A percentile compares a stretch with the other conserved stretches of the same genome.
Evolutionary conservation across 306 rosid genomes (phyloP).

Genomic region (Quercus dentata): DNA sequence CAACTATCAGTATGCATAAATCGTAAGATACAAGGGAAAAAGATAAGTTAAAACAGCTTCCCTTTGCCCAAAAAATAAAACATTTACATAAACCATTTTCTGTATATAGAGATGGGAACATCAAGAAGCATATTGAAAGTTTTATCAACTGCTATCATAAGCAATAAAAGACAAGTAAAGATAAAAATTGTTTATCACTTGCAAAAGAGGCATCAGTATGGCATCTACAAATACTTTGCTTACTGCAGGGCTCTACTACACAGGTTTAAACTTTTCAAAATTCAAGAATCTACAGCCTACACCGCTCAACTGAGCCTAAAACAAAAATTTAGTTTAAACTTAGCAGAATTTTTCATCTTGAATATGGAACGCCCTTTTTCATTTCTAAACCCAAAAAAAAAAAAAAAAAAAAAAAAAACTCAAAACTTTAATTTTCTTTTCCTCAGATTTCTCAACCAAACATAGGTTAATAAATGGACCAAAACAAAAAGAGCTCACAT

Average conservation of each 20-base stretch:
- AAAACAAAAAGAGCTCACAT: no score
- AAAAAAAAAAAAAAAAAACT: no score
- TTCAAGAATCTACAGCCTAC: no score
- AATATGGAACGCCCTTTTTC: no score
- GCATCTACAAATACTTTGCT: neutral
- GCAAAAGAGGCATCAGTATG: neutral
- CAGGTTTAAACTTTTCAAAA: neutral
- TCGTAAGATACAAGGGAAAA: neutral
- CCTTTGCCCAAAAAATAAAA: neutral
- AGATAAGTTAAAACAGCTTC: neutral
- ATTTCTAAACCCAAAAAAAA: no score
- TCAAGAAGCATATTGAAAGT: neutral
- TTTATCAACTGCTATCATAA: neutral
- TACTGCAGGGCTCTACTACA: neutral
- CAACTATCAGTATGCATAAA: neutral
- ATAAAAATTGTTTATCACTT: neutral
- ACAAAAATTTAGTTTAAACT: no score
- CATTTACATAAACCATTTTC: neutral
- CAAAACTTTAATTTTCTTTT: no score
- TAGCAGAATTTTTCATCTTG: no score
- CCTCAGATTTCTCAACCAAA: no score
- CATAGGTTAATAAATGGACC: no score
- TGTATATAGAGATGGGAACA: neutral
- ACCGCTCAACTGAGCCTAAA: no score
- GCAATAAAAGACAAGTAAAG: neutral